These are phyloP conservation scores for Leccinum disarticulatum DNA, from an alignment of 768 basidiomycete species.

Conservation along the genomic window DNA sequence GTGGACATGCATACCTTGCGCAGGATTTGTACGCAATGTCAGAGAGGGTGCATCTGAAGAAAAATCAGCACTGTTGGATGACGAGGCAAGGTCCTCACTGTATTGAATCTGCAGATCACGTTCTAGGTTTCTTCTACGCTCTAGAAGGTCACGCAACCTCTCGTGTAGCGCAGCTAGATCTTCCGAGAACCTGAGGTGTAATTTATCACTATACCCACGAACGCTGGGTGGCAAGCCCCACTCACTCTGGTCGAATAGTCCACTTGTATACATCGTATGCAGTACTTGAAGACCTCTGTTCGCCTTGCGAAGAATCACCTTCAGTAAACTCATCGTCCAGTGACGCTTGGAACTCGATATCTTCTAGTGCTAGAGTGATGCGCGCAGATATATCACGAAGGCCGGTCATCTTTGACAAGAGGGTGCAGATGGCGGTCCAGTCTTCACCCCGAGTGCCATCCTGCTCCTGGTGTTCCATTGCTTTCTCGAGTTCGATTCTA, in stretches of 20 bases:
- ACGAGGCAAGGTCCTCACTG: constrained; percentile 37
- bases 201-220: not conserved
- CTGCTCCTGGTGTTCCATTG: constrained; percentile 43
- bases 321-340: constrained; percentile 24
- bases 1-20: constrained; percentile 76
- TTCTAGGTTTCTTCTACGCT: constrained; percentile 53
- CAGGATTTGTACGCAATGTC: constrained; percentile 65
- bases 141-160: constrained; percentile 43
- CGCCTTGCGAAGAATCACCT: constrained; percentile 16
- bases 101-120: constrained; percentile 50
- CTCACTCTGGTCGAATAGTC: constrained; percentile 68
- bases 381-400: constrained; percentile 52
- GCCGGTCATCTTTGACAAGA: constrained; percentile 52
- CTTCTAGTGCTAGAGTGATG: constrained; percentile 52
- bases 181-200: constrained; percentile 55
- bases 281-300: constrained; percentile 21
- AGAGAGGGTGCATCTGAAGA: constrained; percentile 65
- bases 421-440: constrained; percentile 56
- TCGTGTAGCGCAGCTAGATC: constrained; percentile 50
- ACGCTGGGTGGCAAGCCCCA: not conserved
- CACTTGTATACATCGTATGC: constrained; percentile 42
- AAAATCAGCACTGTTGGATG: constrained; percentile 8
- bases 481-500: constrained; percentile 56
- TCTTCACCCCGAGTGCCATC: constrained; percentile 31
- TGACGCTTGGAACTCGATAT: constrained; percentile 24